Evolutionary conservation across 345 rosid genomes (phyloP).

Genomic region (Populus tremula): DNA sequence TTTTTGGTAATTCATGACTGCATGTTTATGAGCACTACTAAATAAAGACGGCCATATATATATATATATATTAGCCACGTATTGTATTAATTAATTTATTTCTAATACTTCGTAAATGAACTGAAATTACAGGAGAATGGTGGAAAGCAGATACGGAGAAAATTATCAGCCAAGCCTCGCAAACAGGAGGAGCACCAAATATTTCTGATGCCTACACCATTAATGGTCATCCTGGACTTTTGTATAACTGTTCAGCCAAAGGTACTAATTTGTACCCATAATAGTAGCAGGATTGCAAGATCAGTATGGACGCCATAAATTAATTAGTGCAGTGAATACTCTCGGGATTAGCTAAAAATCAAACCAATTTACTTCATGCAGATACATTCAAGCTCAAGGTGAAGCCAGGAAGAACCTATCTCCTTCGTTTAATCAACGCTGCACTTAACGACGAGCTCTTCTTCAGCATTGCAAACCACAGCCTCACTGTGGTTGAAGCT

Average conservation of each 20-base stretch:
- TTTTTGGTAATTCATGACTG: slow-evolving; percentile 36
- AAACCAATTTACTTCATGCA: slow-evolving; percentile 13
- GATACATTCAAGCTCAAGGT: slow-evolving; percentile 55
- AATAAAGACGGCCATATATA: too few relatives aligned
- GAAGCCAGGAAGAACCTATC: slow-evolving; percentile 47
- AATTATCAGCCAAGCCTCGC: slow-evolving; percentile 45
- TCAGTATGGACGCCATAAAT: too few relatives aligned
- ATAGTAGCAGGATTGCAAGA: too few relatives aligned
- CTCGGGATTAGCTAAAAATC: background rate
- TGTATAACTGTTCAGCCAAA: slow-evolving; percentile 42
- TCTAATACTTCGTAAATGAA: too few relatives aligned
- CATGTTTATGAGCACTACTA: too few relatives aligned
- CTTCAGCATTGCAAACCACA: slow-evolving; percentile 66
- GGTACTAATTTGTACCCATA: slow-evolving; percentile 16
- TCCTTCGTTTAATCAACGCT: slow-evolving; percentile 46
- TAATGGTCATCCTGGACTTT: slow-evolving; percentile 53
- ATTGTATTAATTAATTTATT: too few relatives aligned
- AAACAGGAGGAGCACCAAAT: slow-evolving; percentile 52
- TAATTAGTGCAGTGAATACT: too few relatives aligned
- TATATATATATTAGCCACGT: too few relatives aligned
- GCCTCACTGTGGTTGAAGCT: slow-evolving; percentile 57
- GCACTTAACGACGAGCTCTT: slow-evolving; percentile 71
- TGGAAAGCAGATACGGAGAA: slow-evolving; percentile 52
- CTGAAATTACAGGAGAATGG: slow-evolving; percentile 44
- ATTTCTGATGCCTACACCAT: slow-evolving; percentile 52